Conservation (phyloP, 2,329 filamentous ascomycete species). For the Atkinsonella hypoxylon region DNA sequence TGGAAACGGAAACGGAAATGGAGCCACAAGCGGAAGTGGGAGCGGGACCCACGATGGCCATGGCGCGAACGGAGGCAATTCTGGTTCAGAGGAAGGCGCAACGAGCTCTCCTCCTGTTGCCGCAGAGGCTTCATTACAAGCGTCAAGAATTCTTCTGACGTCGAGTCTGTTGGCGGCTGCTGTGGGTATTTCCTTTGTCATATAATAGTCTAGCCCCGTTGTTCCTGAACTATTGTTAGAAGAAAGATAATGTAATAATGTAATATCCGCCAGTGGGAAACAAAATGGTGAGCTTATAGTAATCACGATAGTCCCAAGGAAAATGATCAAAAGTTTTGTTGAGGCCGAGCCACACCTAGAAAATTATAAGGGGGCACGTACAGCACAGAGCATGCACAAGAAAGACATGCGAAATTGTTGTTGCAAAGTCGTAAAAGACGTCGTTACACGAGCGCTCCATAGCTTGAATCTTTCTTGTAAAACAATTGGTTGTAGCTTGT, state of each 20-base stretch:
- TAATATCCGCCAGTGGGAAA: neutral
- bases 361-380: too few relatives aligned
- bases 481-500: neutral
- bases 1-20: neutral
- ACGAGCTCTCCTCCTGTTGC: neutral
- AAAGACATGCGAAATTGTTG: too few relatives aligned
- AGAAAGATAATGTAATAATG: neutral
- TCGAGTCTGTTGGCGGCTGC: slow-evolving; percentile 1
- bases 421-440: too few relatives aligned
- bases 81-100: neutral
- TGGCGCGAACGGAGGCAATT: neutral
- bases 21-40: neutral
- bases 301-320: too few relatives aligned
- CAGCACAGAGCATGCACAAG: too few relatives aligned
- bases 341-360: too few relatives aligned
- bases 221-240: neutral
- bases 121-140: neutral
- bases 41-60: neutral
- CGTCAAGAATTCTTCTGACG: neutral
- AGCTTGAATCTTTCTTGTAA: neutral
- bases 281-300: neutral
- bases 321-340: too few relatives aligned
- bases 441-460: neutral
- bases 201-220: neutral
- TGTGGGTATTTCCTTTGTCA: neutral